Conservation (phyloP, 2,329 filamentous ascomycete genomes). For the Aspergillus neotritici region DNA sequence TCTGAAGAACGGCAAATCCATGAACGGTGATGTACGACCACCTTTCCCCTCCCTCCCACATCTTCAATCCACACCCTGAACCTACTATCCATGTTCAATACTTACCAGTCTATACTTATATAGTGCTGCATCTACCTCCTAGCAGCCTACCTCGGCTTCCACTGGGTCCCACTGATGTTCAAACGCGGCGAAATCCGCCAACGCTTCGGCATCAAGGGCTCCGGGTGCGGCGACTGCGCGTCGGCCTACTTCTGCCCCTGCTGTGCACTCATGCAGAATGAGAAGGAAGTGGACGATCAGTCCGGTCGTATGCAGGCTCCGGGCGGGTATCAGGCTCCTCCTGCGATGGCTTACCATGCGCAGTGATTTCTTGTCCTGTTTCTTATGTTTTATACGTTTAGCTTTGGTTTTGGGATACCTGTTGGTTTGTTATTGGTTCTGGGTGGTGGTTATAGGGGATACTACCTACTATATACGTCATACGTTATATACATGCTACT, state of each 20-base stretch:
- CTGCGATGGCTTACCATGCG: constrained; percentile 17
- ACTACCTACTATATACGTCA: no score
- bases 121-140: constrained; percentile 33
- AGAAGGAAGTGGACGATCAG: constrained; percentile 45
- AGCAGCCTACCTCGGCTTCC: constrained; percentile 25
- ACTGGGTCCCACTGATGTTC: constrained; percentile 45
- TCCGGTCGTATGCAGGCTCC: constrained; percentile 6
- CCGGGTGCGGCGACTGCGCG: constrained; percentile 47
- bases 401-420: background rate
- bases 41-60: background rate
- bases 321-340: constrained; percentile 23
- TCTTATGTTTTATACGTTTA: background rate
- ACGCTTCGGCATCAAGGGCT: constrained; percentile 50
- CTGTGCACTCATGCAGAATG: constrained; percentile 55
- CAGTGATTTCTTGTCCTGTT: background rate
- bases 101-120: background rate
- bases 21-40: constrained; percentile 25
- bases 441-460: background rate
- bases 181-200: constrained; percentile 52
- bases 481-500: background rate
- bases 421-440: background rate
- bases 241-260: constrained; percentile 52
- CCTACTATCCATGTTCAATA: background rate
- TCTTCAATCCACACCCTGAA: background rate
- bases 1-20: constrained; percentile 20